phyloP scores from a whole-genome alignment of 192 early-diverging fungal species.

The Glomus cerebriforme region DNA sequence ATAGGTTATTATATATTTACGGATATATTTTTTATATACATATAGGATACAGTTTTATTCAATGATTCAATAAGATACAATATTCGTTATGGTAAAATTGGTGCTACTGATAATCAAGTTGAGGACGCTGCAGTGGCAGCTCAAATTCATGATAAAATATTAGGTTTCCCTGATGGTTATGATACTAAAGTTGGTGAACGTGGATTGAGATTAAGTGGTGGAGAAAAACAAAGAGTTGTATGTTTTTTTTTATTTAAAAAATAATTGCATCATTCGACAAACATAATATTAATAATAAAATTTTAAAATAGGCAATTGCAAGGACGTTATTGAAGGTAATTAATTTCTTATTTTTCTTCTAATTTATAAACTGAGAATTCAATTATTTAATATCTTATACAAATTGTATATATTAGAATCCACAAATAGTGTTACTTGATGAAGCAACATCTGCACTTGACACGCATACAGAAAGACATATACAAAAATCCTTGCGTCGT shows the following conservation, averaged over 20 bases:
- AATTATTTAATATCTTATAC: background rate
- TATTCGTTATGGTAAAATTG: conserved; percentile 61
- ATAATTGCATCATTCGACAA: background rate
- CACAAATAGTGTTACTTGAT: conserved; percentile 60
- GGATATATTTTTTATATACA: background rate
- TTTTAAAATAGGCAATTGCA: conserved; percentile 64
- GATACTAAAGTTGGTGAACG: conserved; percentile 72
- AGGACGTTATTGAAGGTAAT: conserved; percentile 82
- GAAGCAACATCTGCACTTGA: conserved; percentile 63
- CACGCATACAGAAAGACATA: conserved; percentile 44
- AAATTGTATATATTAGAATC: conserved; percentile 41
- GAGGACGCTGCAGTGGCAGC: conserved; percentile 59
- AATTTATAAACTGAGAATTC: background rate
- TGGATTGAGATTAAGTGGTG: conserved; percentile 72
- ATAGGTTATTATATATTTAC: background rate
- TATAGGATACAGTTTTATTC: conserved; percentile 71
- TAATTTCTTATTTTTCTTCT: background rate
- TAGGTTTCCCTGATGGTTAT: conserved; percentile 59
- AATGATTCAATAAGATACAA: conserved; percentile 69
- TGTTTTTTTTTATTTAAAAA: conserved; percentile 14
- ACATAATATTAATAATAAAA: background rate
- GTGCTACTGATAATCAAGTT: conserved; percentile 53
- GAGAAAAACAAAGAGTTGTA: conserved; percentile 67
- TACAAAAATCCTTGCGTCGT: conserved; percentile 77
- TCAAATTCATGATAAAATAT: conserved; percentile 64